phyloP scores from a whole-genome alignment of 139 green algal genomes.

The Dunaliella primolecta region DNA sequence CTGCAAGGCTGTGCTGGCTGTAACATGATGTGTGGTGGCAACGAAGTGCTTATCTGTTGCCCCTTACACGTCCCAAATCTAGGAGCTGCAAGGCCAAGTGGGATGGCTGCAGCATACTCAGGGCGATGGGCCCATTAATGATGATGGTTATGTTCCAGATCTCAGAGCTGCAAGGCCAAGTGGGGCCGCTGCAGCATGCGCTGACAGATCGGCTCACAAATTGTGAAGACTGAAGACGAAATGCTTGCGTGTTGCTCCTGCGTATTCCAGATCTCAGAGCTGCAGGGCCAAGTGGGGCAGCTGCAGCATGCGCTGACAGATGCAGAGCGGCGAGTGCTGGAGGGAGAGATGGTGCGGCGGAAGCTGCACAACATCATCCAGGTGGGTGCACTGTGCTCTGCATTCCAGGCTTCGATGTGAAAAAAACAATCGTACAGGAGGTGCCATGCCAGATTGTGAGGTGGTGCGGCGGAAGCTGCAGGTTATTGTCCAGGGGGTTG shows the following conservation, averaged over 20 bases:
- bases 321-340: constrained; percentile 55
- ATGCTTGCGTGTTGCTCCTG: too few relatives aligned
- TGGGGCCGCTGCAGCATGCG: constrained; percentile 33
- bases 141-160: too few relatives aligned
- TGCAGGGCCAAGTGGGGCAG: constrained; percentile 36
- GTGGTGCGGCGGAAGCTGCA: too few relatives aligned
- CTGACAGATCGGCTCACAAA: too few relatives aligned
- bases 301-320: constrained; percentile 43
- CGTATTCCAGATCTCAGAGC: constrained; percentile 5
- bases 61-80: too few relatives aligned
- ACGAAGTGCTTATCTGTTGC: too few relatives aligned
- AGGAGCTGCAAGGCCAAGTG: constrained; percentile 35
- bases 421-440: too few relatives aligned
- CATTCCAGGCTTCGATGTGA: too few relatives aligned
- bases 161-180: constrained; percentile 31
- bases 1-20: constrained; percentile 35
- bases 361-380: constrained; percentile 91
- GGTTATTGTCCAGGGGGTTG: neutral
- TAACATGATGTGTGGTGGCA: constrained; percentile 32
- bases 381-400: constrained; percentile 24
- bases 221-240: too few relatives aligned
- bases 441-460: too few relatives aligned
- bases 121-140: too few relatives aligned
- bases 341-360: constrained; percentile 69
- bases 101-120: constrained; percentile 34